phyloP scores from a whole-genome alignment of 225 moss, liverwort and hornwort genomes.

The Polytrichum commune region DNA sequence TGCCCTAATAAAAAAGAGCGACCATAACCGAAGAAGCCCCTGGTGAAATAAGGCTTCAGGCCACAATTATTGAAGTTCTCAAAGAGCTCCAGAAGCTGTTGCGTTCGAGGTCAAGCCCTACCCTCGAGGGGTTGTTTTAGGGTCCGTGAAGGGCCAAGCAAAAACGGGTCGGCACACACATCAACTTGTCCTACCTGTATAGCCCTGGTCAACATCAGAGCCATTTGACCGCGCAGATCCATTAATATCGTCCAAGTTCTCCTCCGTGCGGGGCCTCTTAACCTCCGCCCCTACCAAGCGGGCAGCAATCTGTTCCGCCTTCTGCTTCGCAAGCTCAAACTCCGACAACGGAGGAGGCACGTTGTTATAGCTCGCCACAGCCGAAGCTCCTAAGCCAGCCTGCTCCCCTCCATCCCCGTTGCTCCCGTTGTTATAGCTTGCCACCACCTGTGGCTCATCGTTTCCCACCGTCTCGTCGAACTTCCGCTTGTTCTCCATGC shows the following conservation, averaged over 20 bases:
- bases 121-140: no score
- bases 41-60: no score
- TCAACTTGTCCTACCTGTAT: conserved; percentile 48
- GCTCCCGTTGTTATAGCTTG: conserved; percentile 33
- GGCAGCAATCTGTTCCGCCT: conserved; percentile 92
- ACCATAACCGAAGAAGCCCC: no score
- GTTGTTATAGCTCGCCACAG: conserved; percentile 61
- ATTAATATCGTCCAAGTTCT: conserved; percentile 57
- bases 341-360: conserved; percentile 89
- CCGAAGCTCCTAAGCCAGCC: not conserved
- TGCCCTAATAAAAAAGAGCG: no score
- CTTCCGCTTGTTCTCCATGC: conserved; percentile 90
- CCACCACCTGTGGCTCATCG: conserved; percentile 18
- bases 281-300: conserved; percentile 81
- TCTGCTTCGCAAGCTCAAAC: conserved; percentile 95
- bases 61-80: no score
- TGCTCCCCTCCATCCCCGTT: conserved; percentile 35
- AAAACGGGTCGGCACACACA: no score
- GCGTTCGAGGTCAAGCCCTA: no score
- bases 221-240: conserved; percentile 53
- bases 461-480: conserved; percentile 70
- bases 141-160: no score
- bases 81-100: no score
- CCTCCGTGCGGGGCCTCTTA: conserved; percentile 92
- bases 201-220: conserved; percentile 63